Evolutionary conservation across 768 basidiomycete genomes (phyloP).

Genomic region (Boletus edulis): DNA sequence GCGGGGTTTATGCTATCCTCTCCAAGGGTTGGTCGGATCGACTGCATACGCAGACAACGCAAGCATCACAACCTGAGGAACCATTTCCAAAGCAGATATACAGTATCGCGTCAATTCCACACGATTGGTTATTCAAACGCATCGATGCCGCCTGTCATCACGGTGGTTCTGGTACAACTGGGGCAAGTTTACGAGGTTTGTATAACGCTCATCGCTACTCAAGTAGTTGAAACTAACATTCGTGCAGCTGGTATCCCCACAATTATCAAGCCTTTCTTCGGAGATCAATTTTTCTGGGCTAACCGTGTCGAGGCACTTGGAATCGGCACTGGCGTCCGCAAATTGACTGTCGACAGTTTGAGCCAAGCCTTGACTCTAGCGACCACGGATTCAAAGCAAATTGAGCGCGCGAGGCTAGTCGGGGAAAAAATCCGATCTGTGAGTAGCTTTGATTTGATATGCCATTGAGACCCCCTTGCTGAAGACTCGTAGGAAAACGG

Average conservation of each 20-base stretch:
- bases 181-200: conserved; percentile 87
- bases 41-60: conserved; percentile 61
- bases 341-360: conserved; percentile 76
- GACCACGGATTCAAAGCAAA: conserved; percentile 87
- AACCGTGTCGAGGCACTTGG: conserved; percentile 97
- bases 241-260: conserved; percentile 84
- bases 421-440: conserved; percentile 89
- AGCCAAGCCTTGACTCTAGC: conserved; percentile 77
- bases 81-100: conserved; percentile 79
- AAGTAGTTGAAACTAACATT: conserved; percentile 1
- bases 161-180: conserved; percentile 95
- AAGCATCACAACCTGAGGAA: conserved; percentile 62
- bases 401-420: conserved; percentile 76
- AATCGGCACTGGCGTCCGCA: conserved; percentile 83
- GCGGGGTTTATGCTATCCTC: conserved; percentile 88
- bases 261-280: conserved; percentile 96
- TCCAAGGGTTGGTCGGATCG: conserved; percentile 99
- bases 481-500: conserved; percentile 76
- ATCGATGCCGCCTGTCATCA: conserved; percentile 99
- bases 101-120: conserved; percentile 81
- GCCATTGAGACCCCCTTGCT: not conserved
- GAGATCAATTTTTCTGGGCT: conserved; percentile 97
- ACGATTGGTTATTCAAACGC: conserved; percentile 92
- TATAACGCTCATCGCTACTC: not conserved
- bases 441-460: conserved; percentile 17